Evolutionary conservation across 78 protist species (phyloP), one percentile per base, ranked within the genome.

Genomic region (Trichosphaerium sp.): DNA sequence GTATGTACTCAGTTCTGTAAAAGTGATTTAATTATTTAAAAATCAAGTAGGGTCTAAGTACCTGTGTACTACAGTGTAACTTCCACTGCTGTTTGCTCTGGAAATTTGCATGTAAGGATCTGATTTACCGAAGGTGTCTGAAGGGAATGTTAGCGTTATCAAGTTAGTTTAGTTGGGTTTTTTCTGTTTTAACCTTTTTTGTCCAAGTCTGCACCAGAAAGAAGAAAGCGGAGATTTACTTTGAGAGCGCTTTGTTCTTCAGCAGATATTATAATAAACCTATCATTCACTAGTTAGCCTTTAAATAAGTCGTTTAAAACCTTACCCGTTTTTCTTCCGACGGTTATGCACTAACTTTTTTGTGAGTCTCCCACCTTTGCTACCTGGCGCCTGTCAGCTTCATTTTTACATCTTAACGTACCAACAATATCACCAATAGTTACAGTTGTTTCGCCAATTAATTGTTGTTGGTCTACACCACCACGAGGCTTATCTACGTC

Each of bases 71-170:
- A 57, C 78, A 57, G 29, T 34, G 43, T 21, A 32, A 18, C 32
- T 47, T 21, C 75, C 74, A 54, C 23, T 61, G 41, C 15, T n/a
- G 11, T 15, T 14, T 0, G 34, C 10, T 43, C 66, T 74, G 25
- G 29, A 75, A 29, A 69, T 38, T 6, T 18, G 40, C 44, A 12
- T 51, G 39, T 59, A 80, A 41, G 87, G 87, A 49, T 78, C 89
- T 5, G 68, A 37, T 54, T 55, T 65, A 37, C 84, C 82, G 47
- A 85, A 80, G 52, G 6, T 28, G 35, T 65, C 52, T 31, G 38
- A 18, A 12, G 6, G 41, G 29, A 29, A 2, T 43, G 2, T 57
- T 67, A 57, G 11, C 18, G 18, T 58, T 61, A 48, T 72, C 41
- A 72, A 72, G 29, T 65, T 3, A 18, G 39, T 37, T 23, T 57